Percentiles rank a stretch among this genome's conserved stretches.
These are phyloP conservation scores for Exophiala alcalophila DNA, from an alignment of 2,329 filamentous ascomycete species.

Conservation along the genomic window DNA sequence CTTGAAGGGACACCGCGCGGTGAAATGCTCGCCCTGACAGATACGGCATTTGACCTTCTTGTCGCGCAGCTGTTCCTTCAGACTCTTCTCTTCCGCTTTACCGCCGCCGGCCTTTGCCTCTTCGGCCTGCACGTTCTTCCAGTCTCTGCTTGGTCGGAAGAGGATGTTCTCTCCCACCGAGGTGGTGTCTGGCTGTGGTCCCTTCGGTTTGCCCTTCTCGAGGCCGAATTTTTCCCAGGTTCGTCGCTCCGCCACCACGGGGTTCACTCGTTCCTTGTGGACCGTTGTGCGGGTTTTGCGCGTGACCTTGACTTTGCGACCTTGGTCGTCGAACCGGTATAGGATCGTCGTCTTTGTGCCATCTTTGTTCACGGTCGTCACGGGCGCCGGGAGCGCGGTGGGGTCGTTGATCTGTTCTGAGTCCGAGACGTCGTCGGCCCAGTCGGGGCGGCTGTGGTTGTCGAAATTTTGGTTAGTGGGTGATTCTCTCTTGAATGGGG, in stretches of 20 bases:
- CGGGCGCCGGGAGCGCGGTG: conserved; percentile 76
- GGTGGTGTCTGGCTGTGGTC: conserved; percentile 85
- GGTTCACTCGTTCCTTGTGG: conserved; percentile 91
- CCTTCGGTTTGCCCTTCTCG: conserved; percentile 77
- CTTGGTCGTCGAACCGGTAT: conserved; percentile 85
- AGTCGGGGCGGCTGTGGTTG: conserved; percentile 26
- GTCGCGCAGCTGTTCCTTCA: conserved; percentile 76
- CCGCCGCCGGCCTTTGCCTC: conserved; percentile 49
- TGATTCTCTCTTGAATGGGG: no score
- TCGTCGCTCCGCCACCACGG: conserved; percentile 91
- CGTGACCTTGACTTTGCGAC: conserved; percentile 95
- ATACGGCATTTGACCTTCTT: conserved; percentile 99
- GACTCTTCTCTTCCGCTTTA: conserved; percentile 65
- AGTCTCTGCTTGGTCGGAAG: conserved; percentile 89
- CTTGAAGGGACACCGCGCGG: conserved; percentile 97
- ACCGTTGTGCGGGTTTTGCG: conserved; percentile 90
- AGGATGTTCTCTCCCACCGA: conserved; percentile 97
- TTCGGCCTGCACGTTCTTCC: conserved; percentile 84
- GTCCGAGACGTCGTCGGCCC: conserved; percentile 56
- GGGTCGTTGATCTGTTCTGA: conserved; percentile 83
- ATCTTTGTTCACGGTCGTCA: conserved; percentile 95
- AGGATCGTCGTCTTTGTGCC: conserved; percentile 94
- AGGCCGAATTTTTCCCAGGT: conserved; percentile 89
- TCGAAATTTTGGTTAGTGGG: conserved; percentile 16
- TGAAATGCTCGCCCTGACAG: conserved; percentile 98